phyloP scores from a whole-genome alignment of 371 early-diverging fungal species.

The Polyrhizophydium stewartii region DNA sequence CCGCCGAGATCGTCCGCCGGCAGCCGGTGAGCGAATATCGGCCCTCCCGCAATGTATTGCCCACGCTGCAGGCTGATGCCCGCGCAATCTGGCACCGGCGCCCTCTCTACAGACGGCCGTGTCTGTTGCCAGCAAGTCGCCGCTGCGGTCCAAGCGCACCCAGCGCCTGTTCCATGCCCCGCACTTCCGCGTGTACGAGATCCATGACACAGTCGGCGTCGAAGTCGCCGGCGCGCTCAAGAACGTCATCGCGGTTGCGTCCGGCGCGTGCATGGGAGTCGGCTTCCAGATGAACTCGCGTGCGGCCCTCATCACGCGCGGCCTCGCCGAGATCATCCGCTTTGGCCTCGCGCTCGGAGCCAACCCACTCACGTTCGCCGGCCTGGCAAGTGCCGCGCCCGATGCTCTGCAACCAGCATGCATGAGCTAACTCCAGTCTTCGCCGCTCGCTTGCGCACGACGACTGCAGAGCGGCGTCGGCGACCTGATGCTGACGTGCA shows the following conservation, averaged over 20 bases:
- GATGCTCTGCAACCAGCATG: too few relatives aligned
- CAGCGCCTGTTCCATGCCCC: slow-evolving; percentile 46
- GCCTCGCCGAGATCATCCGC: slow-evolving; percentile 38
- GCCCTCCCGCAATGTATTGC: neutral
- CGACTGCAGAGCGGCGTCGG: slow-evolving; percentile 31
- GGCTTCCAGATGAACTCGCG: slow-evolving; percentile 44
- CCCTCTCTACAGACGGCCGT: slow-evolving; percentile 22
- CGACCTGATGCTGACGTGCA: slow-evolving; percentile 40
- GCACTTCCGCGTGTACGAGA: slow-evolving; percentile 37
- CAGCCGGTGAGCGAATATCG: slow-evolving; percentile 23
- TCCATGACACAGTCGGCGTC: slow-evolving; percentile 28
- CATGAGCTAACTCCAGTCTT: too few relatives aligned
- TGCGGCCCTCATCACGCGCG: slow-evolving; percentile 45
- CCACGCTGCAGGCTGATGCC: too few relatives aligned
- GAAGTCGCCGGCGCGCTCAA: slow-evolving; percentile 42
- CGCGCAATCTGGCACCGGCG: neutral
- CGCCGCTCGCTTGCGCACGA: too few relatives aligned
- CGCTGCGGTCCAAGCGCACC: slow-evolving; percentile 26
- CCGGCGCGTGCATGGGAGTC: slow-evolving; percentile 37
- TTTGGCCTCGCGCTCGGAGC: slow-evolving; percentile 44
- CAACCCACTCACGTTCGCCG: slow-evolving; percentile 41
- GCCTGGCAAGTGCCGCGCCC: slow-evolving; percentile 13
- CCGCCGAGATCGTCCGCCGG: slow-evolving; percentile 32
- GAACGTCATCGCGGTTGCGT: slow-evolving; percentile 44
- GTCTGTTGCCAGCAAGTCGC: slow-evolving; percentile 27